Percentiles rank a stretch among this genome's conserved stretches.
phyloP scores from a whole-genome alignment of 2,329 filamentous ascomycete species.

The Pseudogymnoascus sp. region DNA sequence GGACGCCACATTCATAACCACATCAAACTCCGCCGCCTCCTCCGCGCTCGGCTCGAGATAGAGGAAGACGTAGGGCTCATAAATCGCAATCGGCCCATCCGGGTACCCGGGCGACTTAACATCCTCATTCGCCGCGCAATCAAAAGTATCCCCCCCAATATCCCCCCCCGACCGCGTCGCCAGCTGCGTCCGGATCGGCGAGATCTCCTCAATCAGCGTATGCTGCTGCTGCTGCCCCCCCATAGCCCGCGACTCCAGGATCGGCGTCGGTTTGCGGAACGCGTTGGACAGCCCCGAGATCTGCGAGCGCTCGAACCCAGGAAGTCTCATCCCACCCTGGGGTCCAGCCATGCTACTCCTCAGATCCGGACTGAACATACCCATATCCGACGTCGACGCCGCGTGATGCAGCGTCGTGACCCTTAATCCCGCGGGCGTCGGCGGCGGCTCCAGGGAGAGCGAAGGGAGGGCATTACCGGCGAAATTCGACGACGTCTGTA shows the following conservation, averaged over 20 bases:
- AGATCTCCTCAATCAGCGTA: conserved; percentile 29
- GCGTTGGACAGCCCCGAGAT: conserved; percentile 45
- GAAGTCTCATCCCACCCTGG: conserved; percentile 50
- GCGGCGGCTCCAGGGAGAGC: conserved; percentile 32
- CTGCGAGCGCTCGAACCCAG: conserved; percentile 34
- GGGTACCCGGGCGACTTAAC: conserved; percentile 77
- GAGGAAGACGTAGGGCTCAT: conserved; percentile 66
- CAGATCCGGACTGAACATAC: conserved; percentile 8
- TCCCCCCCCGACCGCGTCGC: conserved; percentile 44
- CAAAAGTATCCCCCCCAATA: conserved; percentile 51
- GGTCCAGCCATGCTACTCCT: conserved; percentile 25
- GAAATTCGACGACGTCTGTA: conserved; percentile 55
- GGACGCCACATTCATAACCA: conserved; percentile 75
- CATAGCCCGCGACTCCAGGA: conserved; percentile 15
- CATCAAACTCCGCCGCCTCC: conserved; percentile 68
- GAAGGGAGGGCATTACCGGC: conserved; percentile 37
- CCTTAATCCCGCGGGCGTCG: conserved; percentile 8
- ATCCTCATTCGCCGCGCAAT: conserved; percentile 66
- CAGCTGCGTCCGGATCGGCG: conserved; percentile 50
- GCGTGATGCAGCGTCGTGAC: conserved; percentile 6
- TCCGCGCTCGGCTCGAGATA: conserved; percentile 74
- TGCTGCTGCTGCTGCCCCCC: conserved; percentile 8
- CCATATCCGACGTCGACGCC: neutral
- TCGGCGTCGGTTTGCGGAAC: conserved; percentile 19
- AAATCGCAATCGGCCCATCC: conserved; percentile 73